phyloP scores from a whole-genome alignment of 1,139 yeast species.

The Scheffersomyces segobiensis region DNA sequence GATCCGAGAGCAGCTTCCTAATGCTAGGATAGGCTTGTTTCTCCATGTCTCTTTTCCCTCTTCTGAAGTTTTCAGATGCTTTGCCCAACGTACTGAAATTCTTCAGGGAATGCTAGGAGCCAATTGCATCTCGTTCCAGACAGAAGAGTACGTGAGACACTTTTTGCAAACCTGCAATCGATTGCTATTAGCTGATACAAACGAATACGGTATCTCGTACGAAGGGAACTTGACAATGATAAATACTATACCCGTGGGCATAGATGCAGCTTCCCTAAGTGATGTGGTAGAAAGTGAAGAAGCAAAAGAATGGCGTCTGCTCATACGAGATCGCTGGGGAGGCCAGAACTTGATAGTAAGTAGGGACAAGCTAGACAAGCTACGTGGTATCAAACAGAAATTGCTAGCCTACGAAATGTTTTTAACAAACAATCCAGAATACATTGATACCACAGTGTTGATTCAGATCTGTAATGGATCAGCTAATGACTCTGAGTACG shows the following conservation, averaged over 20 bases:
- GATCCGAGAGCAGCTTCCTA: slow-evolving; percentile 74
- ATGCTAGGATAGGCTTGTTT: slow-evolving; percentile 88
- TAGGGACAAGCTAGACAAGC: slow-evolving; percentile 83
- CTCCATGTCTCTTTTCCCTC: slow-evolving; percentile 95
- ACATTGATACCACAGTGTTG: slow-evolving; percentile 67
- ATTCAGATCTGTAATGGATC: slow-evolving; percentile 78
- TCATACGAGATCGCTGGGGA: slow-evolving; percentile 80
- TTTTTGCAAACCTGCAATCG: slow-evolving; percentile 89
- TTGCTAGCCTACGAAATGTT: slow-evolving; percentile 83
- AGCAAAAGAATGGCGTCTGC: slow-evolving; percentile 67
- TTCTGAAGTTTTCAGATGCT: slow-evolving; percentile 90
- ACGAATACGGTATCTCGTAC: slow-evolving; percentile 69
- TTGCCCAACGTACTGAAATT: slow-evolving; percentile 80
- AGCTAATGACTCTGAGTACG: slow-evolving; percentile 57
- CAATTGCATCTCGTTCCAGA: slow-evolving; percentile 84
- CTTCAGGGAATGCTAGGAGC: slow-evolving; percentile 88
- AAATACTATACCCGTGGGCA: slow-evolving; percentile 79
- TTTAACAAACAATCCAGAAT: slow-evolving; percentile 68
- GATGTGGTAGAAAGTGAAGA: slow-evolving; percentile 47
- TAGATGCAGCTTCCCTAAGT: slow-evolving; percentile 66
- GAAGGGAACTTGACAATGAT: slow-evolving; percentile 69
- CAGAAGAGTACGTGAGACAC: slow-evolving; percentile 90
- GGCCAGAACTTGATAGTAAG: slow-evolving; percentile 72
- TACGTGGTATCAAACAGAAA: slow-evolving; percentile 88
- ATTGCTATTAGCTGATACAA: slow-evolving; percentile 77